A percentile compares a stretch with the other conserved stretches of the same genome.
Conservation (phyloP, 1,284 basidiomycete species). For the Trichosporon asahii region DNA sequence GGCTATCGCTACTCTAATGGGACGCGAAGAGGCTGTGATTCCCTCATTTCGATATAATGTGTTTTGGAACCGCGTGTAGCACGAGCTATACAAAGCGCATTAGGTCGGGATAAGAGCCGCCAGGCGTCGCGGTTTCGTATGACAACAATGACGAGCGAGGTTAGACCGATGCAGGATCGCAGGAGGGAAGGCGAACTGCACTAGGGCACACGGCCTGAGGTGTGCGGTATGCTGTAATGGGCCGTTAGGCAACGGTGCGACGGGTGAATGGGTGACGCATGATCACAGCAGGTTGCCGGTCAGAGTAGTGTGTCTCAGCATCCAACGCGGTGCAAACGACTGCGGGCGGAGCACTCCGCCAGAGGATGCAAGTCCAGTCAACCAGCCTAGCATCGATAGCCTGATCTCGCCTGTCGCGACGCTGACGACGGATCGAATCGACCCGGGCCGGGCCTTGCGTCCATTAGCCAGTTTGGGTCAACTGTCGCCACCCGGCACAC, state of each 20-base stretch:
- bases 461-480: neutral
- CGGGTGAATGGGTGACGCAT: neutral
- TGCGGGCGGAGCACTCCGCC: neutral
- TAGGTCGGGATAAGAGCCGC: neutral
- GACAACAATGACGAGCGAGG: too few species aligned
- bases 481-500: neutral
- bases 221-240: neutral
- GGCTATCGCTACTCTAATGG: neutral
- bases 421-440: neutral
- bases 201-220: too few species aligned
- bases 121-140: too few species aligned
- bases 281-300: too few species aligned
- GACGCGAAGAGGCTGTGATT: neutral
- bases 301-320: neutral
- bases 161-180: too few species aligned
- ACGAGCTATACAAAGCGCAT: neutral
- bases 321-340: neutral
- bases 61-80: neutral
- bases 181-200: too few species aligned
- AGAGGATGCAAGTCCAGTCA: neutral
- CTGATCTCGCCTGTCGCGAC: neutral
- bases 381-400: neutral
- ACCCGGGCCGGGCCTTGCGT: neutral
- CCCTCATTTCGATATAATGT: neutral
- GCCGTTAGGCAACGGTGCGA: too few species aligned